Conservation (phyloP, 2,329 filamentous ascomycete species). For the Neofusicoccum kwambonambiense region DNA sequence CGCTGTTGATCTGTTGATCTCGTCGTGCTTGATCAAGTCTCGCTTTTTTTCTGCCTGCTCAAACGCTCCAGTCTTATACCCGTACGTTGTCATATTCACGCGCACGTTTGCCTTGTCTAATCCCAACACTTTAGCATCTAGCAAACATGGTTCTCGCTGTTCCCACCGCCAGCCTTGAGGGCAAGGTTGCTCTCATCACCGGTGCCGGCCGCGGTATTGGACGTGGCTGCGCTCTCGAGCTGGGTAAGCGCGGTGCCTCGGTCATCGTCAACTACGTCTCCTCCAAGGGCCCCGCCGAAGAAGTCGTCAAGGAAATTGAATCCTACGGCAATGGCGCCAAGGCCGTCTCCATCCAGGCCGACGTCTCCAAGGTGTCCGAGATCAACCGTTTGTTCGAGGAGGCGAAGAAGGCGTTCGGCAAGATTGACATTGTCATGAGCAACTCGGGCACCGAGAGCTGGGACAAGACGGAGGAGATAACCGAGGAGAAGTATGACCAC, state of each 20-base stretch:
- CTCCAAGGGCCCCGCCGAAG: constrained; percentile 49
- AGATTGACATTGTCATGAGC: constrained; percentile 52
- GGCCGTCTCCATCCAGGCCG: constrained; percentile 59
- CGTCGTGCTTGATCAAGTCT: background rate
- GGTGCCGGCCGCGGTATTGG: constrained; percentile 66
- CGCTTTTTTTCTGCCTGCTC: background rate
- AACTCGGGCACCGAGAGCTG: constrained; percentile 64
- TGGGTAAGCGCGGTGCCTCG: constrained; percentile 63
- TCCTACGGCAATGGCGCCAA: constrained; percentile 48
- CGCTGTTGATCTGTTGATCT: background rate
- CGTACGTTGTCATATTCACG: background rate
- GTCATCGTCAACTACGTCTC: constrained; percentile 66
- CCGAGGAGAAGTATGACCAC: constrained; percentile 69
- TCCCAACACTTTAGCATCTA: constrained; percentile 21
- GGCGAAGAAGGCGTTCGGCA: constrained; percentile 42
- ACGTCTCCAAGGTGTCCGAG: constrained; percentile 54
- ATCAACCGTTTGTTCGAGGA: constrained; percentile 58
- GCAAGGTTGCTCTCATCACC: constrained; percentile 61
- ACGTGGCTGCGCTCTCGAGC: constrained; percentile 64
- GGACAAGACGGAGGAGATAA: constrained; percentile 66
- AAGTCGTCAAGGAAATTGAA: constrained; percentile 49
- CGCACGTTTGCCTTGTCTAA: background rate
- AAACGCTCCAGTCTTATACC: background rate
- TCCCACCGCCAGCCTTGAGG: constrained; percentile 50
- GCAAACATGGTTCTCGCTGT: constrained; percentile 41